Evolutionary conservation across 495 filamentous ascomycete species (phyloP).

Genomic region (Penicillium psychrofluorescens): DNA sequence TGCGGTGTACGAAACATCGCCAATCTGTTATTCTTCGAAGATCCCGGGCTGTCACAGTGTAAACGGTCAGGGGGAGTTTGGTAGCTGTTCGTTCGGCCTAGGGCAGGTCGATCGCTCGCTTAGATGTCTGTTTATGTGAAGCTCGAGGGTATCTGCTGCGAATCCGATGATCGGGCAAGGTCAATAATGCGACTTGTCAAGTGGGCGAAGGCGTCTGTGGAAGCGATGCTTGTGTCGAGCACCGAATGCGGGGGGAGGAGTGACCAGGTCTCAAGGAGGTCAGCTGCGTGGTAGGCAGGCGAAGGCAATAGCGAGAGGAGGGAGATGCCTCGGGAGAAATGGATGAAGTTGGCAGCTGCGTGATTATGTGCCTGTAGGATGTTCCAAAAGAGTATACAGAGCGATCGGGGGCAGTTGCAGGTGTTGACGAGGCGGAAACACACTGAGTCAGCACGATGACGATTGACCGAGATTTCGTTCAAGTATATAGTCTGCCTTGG

Average conservation of each 20-base stretch:
- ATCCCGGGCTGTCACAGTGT: background rate
- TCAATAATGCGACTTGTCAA: background rate
- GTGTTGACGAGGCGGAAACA: conserved; percentile 9
- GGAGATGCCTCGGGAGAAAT: background rate
- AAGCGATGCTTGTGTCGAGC: conserved; percentile 5
- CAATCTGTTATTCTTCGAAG: conserved; percentile 2
- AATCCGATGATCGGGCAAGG: no score
- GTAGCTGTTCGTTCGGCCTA: conserved; percentile 9
- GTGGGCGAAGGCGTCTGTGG: background rate
- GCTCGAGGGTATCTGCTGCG: no score
- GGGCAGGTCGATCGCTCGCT: background rate
- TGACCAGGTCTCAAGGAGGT: background rate
- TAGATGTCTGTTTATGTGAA: background rate
- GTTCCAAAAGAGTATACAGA: no score
- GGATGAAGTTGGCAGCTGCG: background rate
- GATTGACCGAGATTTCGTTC: background rate
- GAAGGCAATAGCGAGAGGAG: conserved; percentile 1
- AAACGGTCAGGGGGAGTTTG: conserved; percentile 5
- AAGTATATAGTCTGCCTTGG: conserved; percentile 8
- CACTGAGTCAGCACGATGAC: conserved; percentile 21
- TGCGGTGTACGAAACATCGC: conserved; percentile 73
- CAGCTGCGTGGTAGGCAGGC: conserved; percentile 1
- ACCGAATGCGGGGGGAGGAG: conserved; percentile 27
- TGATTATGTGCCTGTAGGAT: no score
- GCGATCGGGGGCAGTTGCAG: background rate